These are phyloP conservation scores for Claviceps spartinae DNA, from an alignment of 2,329 filamentous ascomycete species.

Conservation along the genomic window DNA sequence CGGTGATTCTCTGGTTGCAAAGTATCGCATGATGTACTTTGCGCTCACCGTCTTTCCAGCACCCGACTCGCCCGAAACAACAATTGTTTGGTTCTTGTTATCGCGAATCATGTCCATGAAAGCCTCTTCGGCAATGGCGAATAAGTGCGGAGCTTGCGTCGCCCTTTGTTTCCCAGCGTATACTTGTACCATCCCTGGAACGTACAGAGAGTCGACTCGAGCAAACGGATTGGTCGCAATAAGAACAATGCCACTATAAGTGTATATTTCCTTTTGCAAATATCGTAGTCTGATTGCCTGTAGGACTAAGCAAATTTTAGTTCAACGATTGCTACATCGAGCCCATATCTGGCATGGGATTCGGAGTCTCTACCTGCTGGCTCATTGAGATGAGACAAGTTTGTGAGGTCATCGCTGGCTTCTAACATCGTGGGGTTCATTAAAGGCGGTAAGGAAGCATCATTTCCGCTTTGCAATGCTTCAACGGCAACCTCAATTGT, in stretches of 20 bases:
- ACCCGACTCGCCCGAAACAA: conserved; percentile 98
- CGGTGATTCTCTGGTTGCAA: conserved; percentile 89
- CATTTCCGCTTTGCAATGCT: conserved; percentile 63
- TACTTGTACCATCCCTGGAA: conserved; percentile 98
- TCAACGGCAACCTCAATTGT: conserved; percentile 63
- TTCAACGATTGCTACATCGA: not conserved
- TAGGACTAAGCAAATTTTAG: conserved; percentile 47
- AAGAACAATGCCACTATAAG: conserved; percentile 95
- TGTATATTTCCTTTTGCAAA: conserved; percentile 98
- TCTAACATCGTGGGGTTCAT: conserved; percentile 99
- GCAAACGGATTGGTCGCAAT: conserved; percentile 98
- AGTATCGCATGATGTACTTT: conserved; percentile 99
- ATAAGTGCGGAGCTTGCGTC: conserved; percentile 93
- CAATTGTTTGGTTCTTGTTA: conserved; percentile 91
- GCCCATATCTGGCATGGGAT: not conserved
- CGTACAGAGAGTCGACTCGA: conserved; percentile 92
- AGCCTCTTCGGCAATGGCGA: conserved; percentile 96
- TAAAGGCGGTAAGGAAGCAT: conserved; percentile 70
- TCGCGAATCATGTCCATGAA: conserved; percentile 99
- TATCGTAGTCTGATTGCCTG: conserved; percentile 97
- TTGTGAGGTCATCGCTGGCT: conserved; percentile 95
- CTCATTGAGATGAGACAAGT: conserved; percentile 94
- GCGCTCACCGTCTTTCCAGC: conserved; percentile 98
- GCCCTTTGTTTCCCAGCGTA: conserved; percentile 95
- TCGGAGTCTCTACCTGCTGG: conserved; percentile 58